Evolutionary conservation across 2,329 filamentous ascomycete genomes (phyloP), one percentile per base, ranked within the genome.

Genomic region (Phaeomoniella chlamydospora): DNA sequence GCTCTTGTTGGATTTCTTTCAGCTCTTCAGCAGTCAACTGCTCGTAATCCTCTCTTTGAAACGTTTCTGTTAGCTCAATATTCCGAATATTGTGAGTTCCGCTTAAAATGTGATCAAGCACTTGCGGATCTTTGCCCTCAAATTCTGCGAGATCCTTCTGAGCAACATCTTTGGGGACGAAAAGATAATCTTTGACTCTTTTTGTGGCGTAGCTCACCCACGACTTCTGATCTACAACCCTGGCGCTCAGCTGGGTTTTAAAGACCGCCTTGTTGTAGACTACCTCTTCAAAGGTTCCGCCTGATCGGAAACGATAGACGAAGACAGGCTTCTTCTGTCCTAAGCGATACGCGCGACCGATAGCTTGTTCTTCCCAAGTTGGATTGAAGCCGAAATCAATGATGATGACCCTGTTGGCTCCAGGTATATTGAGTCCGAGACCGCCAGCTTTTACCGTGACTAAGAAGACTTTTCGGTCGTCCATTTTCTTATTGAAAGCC

Each of bases 381-480:
- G 87, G 87, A 43, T 87, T 90, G 59, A 77, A 94, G 41, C 69
- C 67, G 49, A 80, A 84, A 52, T 94, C 87, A 38, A 92, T 80
- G 14, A 94, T 79, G 14, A 94, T 70, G 1, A 94, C 82, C 14
- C 87, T 74, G 51, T 86, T 94, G 1, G 87, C 87, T 1, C 80
- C 77, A 29, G 74, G 72, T 10, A 94, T 79, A 44, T 94, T 94
- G 34, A 94, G 64, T 0, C 87, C 87, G 2, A 86, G 61, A 0
- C 85, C 84, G 15, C 86, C 87, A 5, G 87, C 84, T 40, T 58
- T 75, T 1, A 85, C 94, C 0, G 85, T 93, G 38, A 94, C 85
- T 2, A 94, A 61, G 49, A 83, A 83, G 1, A 92, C 65, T 13
- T 62, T 49, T 22, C 38, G 42, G 15, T 43, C 45, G 1, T 58